phyloP scores from a whole-genome alignment of 345 rosid genomes.

The Eucalyptus erythrocorys region DNA sequence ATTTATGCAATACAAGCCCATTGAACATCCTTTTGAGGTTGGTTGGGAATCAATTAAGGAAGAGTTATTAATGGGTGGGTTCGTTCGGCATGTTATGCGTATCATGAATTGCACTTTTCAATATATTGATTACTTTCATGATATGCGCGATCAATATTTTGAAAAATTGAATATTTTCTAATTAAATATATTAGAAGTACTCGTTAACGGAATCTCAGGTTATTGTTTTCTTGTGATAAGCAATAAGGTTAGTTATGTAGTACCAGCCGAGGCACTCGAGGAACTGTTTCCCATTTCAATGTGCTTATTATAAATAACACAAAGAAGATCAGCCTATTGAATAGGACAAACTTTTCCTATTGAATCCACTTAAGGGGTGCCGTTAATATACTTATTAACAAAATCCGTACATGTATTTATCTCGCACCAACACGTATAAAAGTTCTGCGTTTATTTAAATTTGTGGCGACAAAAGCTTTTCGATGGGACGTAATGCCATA shows the following conservation, averaged over 20 bases:
- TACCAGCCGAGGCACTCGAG: neutral
- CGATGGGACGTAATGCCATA: neutral
- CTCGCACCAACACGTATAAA: rapidly evolving
- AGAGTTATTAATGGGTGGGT: neutral
- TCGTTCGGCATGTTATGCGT: neutral
- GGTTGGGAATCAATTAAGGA: neutral
- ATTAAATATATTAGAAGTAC: neutral
- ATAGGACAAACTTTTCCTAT: neutral
- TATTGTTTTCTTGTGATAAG: neutral
- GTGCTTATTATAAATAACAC: neutral
- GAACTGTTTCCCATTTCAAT: neutral
- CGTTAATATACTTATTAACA: neutral
- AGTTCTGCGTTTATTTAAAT: neutral
- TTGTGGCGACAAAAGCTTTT: neutral
- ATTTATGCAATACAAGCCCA: neutral
- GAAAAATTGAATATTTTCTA: neutral
- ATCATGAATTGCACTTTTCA: neutral
- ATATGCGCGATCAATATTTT: neutral
- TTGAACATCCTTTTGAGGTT: neutral
- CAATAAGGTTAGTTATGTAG: neutral
- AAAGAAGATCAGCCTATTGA: neutral
- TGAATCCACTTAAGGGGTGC: neutral
- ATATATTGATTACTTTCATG: neutral
- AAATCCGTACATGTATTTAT: neutral
- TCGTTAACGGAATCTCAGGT: neutral